Evolutionary conservation across 305 asterid species (phyloP).

Genomic region (Caryopteris hybrid): DNA sequence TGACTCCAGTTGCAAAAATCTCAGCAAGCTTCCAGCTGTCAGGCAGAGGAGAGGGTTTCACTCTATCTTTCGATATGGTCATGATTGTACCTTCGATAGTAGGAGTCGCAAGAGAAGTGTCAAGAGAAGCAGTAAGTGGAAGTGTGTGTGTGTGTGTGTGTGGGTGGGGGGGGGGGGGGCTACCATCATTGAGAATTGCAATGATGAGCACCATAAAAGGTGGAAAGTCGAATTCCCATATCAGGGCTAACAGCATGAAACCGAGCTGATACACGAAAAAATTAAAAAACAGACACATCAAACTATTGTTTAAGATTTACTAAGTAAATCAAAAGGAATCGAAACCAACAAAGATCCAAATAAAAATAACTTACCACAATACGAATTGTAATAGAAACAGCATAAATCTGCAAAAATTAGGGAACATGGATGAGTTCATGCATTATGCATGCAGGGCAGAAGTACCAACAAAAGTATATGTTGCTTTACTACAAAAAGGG

Average conservation of each 20-base stretch:
- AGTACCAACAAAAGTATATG: background rate
- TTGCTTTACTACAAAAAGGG: background rate
- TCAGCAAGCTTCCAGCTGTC: slow-evolving; percentile 87
- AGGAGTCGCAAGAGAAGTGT: slow-evolving; percentile 10
- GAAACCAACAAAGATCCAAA: background rate
- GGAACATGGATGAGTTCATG: slow-evolving; percentile 2
- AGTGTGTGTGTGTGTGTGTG: too few relatives aligned
- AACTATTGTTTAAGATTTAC: background rate
- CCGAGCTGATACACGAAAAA: slow-evolving; percentile 64
- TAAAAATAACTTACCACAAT: slow-evolving; percentile 67
- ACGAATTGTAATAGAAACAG: slow-evolving; percentile 99
- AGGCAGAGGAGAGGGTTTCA: slow-evolving; percentile 77
- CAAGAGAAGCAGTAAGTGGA: slow-evolving; percentile 6
- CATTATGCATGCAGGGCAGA: slow-evolving; percentile 3
- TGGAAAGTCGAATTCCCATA: slow-evolving; percentile 95
- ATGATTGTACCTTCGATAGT: slow-evolving; percentile 60
- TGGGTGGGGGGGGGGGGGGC: too few relatives aligned
- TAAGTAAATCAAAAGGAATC: background rate
- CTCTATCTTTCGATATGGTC: slow-evolving; percentile 82
- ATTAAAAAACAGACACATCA: slow-evolving; percentile 6
- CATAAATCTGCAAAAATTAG: slow-evolving; percentile 70
- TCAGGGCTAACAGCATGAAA: slow-evolving; percentile 90
- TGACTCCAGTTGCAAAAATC: slow-evolving; percentile 65
- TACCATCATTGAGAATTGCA: slow-evolving; percentile 95
- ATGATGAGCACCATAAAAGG: slow-evolving; percentile 99